Base-by-base conservation (phyloP, 2,329 filamentous ascomycete species). In the Hypomyces rosellus region DNA sequence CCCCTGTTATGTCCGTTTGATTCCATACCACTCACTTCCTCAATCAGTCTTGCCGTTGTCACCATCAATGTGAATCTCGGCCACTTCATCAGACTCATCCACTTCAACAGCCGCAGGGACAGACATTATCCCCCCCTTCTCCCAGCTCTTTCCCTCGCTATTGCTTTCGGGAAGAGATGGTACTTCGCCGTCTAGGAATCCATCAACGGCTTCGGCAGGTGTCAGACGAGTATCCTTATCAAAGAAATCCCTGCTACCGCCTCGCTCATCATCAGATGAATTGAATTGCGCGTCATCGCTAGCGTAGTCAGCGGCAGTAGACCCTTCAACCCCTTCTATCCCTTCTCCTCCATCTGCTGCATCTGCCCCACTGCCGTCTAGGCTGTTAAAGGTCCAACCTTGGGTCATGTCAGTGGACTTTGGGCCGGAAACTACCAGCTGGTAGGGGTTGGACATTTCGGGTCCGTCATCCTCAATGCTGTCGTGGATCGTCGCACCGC, bases 381-480 rank as follows among this genome's bases (percentile, higher is more conserved):
- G 59, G 16, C 59, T 63, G 36, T 64, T 63, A 54, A 81, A 81
- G 54, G 60, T 75, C 78, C 78, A 81, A 34, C 59, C 56, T 52
- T 71, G 66, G 18, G 61, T 60, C 53, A 70, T 61, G 46, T 60
- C 61, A 38, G 69, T 53, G 14, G 67, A 63, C 37, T 61, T 63
- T 34, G 62, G 47, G 38, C 57, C 58, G 8, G 25, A 30, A 30
- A 30, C 25, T 52, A 64, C 55, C 6, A 54, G 54, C 14, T 61
- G 57, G 34, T 65, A 64, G 45, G 64, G 63, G 45, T 69, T 69
- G 25, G 63, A 56, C 52, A 73, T 60, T 46, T 69, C 71, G 36
- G 74, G 69, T 16, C 66, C 72, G 55, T 80, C 76, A 40, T 78
- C 75, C 51, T 78, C 75, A 50, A 75, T 72, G 54, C 71, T 76